phyloP scores from a whole-genome alignment of 2,329 filamentous ascomycete species.

The Xylariaceae sp. region DNA sequence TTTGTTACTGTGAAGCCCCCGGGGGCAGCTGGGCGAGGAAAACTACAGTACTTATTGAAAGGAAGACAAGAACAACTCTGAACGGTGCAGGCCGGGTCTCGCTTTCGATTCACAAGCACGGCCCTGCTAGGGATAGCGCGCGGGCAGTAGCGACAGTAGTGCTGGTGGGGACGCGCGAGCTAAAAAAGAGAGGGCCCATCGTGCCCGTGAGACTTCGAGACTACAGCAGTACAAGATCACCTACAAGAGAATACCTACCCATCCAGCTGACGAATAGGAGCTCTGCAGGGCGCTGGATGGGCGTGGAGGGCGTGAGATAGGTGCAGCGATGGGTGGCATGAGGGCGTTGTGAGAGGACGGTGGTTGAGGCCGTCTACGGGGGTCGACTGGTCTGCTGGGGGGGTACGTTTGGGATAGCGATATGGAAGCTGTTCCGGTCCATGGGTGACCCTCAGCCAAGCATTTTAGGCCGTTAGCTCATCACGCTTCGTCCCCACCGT shows the following conservation, averaged over 20 bases:
- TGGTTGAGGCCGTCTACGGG: constrained; percentile 21
- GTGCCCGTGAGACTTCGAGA: constrained; percentile 27
- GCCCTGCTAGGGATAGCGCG: constrained; percentile 8
- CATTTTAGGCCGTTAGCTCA: constrained; percentile 18
- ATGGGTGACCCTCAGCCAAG: constrained; percentile 29
- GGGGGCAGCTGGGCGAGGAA: constrained; percentile 25
- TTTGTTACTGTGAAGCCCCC: constrained; percentile 24
- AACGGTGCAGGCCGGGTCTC: no score
- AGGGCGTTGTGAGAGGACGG: constrained; percentile 23
- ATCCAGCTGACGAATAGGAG: constrained; percentile 25
- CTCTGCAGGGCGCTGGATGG: constrained; percentile 2
- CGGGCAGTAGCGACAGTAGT: constrained; percentile 14
- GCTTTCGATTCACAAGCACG: no score
- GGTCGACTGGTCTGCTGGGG: constrained; percentile 4
- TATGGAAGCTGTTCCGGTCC: constrained; percentile 28
- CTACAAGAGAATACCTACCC: no score
- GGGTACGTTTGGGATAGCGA: constrained; percentile 23
- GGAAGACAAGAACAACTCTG: constrained; percentile 10
- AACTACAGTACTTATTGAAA: constrained; percentile 27
- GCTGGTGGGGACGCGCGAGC: constrained; percentile 18
- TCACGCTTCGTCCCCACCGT: constrained; percentile 18
- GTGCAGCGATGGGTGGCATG: background rate
- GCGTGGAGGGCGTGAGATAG: no score
- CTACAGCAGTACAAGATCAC: no score
- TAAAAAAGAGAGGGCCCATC: constrained; percentile 19